Evolutionary conservation across 129 eudicot genomes (phyloP).

Genomic region (Flaveria robusta): DNA sequence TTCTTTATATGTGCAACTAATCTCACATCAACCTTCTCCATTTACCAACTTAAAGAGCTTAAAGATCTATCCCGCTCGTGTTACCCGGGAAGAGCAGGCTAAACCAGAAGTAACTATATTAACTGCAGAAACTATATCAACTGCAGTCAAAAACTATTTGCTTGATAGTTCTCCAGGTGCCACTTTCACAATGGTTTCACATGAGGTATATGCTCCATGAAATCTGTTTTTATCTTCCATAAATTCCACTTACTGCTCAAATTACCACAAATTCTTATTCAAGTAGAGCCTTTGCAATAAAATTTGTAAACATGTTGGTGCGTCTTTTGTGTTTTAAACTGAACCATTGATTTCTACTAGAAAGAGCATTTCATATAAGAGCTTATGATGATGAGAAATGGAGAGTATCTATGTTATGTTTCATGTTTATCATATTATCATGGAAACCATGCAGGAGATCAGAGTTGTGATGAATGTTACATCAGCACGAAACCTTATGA

Average conservation of each 20-base stretch:
- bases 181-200: not conserved
- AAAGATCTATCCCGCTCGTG: not conserved
- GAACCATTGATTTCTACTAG: not conserved
- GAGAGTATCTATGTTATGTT: not conserved
- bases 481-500: not conserved
- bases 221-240: not conserved
- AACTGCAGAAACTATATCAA: not conserved
- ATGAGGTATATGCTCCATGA: slow-evolving; percentile 13
- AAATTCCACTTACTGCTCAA: not conserved
- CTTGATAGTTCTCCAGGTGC: slow-evolving; percentile 25
- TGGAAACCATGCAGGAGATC: slow-evolving; percentile 2
- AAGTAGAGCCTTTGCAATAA: not conserved
- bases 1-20: not conserved
- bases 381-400: no score
- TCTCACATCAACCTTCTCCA: slow-evolving; percentile 21
- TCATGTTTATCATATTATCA: not conserved
- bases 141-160: slow-evolving; percentile 18
- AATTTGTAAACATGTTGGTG: not conserved
- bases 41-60: slow-evolving; percentile 18
- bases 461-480: not conserved
- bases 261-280: not conserved
- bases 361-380: not conserved
- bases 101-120: not conserved
- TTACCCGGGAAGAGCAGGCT: not conserved
- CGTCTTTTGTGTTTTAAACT: not conserved